Base-by-base conservation (phyloP, 768 basidiomycete species). In the Crucibulum laeve region DNA sequence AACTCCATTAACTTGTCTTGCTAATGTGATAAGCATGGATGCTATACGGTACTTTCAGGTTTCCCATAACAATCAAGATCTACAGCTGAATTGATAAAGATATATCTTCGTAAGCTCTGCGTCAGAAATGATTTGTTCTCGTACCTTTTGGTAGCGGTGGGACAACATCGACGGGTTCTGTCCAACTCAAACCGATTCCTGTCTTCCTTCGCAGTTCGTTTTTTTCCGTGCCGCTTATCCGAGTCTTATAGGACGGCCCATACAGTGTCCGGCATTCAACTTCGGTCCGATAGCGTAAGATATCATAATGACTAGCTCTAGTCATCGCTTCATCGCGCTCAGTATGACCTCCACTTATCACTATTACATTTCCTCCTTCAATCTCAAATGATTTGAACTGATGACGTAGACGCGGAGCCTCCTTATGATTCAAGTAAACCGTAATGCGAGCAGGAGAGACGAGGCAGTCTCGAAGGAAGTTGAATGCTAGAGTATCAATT, bases 291-390 rank as follows among this genome's bases (percentile, higher is more conserved):
- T 59, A 61, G 24, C 55, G 46, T 36, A 61, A 35, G 19, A 63
- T 60, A 50, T 63, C 61, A 34, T 63, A 63, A 43, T 61, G 55
- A 17, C 54, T 60, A 1, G 47, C 58, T 2, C 53, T 34, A 4
- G 57, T 60, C 58, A 61, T 58, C 22, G 54, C 57, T 30, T 52
- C 58, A 40, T 63, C 60, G 34, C 58, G 40, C 28, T 56, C 53
- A 4, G 53, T 55, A 42, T 58, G 54, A 13, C 49, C 48, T 3
- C 52, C 46, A 13, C 57, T 48, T 5, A 44, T 39, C 2, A 59
- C 52, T 3, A 56, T 53, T 1, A 58, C 39, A 8, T 21, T 23
- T 4, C 57, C 55, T 6, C 53, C 53, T 8, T 34, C 28, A 26
- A 44, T 42, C 41, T 52, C 47, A 40, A 60, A 55, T 25, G 25